phyloP scores from a whole-genome alignment of 257 asterid species.

The Lycium ferocissimum region DNA sequence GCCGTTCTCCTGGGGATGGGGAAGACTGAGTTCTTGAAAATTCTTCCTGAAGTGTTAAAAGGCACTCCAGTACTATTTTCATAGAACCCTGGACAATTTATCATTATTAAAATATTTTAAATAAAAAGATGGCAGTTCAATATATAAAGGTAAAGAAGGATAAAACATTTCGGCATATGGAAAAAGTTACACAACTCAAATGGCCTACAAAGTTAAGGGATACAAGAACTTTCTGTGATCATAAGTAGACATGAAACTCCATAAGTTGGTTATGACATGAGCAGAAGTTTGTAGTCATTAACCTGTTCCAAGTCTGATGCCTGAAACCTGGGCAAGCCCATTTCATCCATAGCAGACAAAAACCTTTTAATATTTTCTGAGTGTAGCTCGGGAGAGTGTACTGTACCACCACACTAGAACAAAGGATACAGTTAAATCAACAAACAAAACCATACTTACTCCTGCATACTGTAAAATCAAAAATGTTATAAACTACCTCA shows the following conservation, averaged over 20 bases:
- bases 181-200: background rate
- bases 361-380: constrained; percentile 59
- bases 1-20: constrained; percentile 39
- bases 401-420: constrained; percentile 45
- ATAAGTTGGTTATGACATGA: background rate
- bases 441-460: background rate
- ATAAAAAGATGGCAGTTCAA: background rate
- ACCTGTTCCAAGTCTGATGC: constrained; percentile 76
- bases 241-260: background rate
- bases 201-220: background rate
- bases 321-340: constrained; percentile 74
- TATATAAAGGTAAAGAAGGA: background rate
- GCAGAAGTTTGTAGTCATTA: background rate
- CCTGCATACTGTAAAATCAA: constrained; percentile 18
- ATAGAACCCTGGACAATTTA: constrained; percentile 70
- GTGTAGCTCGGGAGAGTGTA: constrained; percentile 42
- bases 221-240: background rate
- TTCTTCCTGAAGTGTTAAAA: constrained; percentile 62
- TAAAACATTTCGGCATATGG: background rate
- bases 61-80: constrained; percentile 75
- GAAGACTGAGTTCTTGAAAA: constrained; percentile 47
- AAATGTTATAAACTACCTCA: constrained; percentile 51
- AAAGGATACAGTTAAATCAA: background rate
- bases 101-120: constrained; percentile 2
- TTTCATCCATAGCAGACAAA: constrained; percentile 66